phyloP scores from a whole-genome alignment of 805 yeast genomes.

The Starmerella stellata region DNA sequence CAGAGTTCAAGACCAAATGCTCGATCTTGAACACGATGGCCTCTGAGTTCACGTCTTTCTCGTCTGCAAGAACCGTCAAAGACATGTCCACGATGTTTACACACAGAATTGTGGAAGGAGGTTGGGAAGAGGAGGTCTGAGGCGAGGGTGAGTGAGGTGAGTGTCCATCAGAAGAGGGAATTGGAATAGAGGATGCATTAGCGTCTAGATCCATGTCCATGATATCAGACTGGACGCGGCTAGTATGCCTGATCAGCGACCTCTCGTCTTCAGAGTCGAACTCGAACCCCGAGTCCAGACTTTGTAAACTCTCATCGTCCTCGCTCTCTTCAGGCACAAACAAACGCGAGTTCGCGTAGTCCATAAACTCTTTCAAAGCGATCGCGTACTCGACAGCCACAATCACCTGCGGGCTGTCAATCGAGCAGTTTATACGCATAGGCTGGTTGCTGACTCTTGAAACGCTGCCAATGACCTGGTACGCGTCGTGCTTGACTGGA shows the following conservation, averaged over 20 bases:
- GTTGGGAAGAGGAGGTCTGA: not conserved
- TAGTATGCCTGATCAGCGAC: not conserved
- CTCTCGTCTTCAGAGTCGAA: not conserved
- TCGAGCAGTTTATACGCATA: constrained; percentile 21
- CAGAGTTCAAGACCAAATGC: constrained; percentile 53
- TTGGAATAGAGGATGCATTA: not conserved
- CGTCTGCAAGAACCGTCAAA: constrained; percentile 62
- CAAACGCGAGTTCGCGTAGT: not conserved
- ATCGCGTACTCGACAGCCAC: constrained; percentile 74
- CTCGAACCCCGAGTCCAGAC: not conserved
- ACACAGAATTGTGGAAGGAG: not conserved
- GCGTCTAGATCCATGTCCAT: not conserved
- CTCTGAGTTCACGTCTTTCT: constrained; percentile 48
- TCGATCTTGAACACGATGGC: constrained; percentile 82
- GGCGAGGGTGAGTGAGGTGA: no score
- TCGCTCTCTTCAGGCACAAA: constrained; percentile 10
- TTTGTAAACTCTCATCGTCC: constrained; percentile 1
- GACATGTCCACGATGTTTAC: constrained; percentile 63
- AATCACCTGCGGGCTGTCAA: constrained; percentile 66
- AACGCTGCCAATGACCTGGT: constrained; percentile 49
- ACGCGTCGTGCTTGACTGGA: constrained; percentile 36
- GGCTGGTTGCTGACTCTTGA: constrained; percentile 15
- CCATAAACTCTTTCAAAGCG: constrained; percentile 47
- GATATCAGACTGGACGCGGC: not conserved
- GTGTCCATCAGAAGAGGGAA: not conserved